A percentile compares a stretch with the other conserved stretches of the same genome.
These are phyloP conservation scores for Deinandra increscens DNA, from an alignment of 129 eudicot species.

Conservation along the genomic window DNA sequence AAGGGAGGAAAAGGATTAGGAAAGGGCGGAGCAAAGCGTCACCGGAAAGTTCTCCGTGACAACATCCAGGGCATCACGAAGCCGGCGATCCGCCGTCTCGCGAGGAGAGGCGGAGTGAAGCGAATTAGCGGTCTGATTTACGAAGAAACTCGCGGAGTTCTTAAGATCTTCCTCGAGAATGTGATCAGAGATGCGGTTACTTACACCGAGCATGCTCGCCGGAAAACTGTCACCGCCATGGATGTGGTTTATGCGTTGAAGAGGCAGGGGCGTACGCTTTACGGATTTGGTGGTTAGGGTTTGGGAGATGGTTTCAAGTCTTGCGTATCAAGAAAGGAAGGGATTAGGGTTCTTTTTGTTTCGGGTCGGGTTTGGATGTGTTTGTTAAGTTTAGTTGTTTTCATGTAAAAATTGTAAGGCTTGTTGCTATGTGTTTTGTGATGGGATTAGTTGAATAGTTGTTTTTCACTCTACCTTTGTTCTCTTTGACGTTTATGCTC, in stretches of 20 bases:
- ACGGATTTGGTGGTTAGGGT: conserved; percentile 40
- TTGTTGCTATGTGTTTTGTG: background rate
- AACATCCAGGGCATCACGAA: conserved; percentile 38
- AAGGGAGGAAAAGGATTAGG: conserved; percentile 58
- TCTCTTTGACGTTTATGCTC: no score
- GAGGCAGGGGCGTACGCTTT: conserved; percentile 31
- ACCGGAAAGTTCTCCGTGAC: conserved; percentile 48
- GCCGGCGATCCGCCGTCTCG: conserved; percentile 32
- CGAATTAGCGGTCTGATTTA: conserved; percentile 31
- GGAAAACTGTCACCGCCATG: conserved; percentile 39
- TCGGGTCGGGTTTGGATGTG: background rate
- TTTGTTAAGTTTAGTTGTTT: background rate
- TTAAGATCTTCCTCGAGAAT: conserved; percentile 37
- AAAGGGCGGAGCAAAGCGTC: conserved; percentile 53
- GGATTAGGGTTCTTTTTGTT: conserved; percentile 6
- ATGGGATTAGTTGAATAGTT: background rate
- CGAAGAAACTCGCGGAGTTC: conserved; percentile 36
- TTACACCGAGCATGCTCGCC: conserved; percentile 31
- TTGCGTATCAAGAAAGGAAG: conserved; percentile 36
- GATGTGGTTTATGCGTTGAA: conserved; percentile 40
- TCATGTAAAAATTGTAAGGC: conserved; percentile 9
- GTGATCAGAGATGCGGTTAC: conserved; percentile 33
- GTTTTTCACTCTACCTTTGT: no score
- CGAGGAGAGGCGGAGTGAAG: conserved; percentile 36
- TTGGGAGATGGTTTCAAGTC: conserved; percentile 13